Evolutionary conservation across 805 yeast genomes (phyloP), one percentile per base, ranked within the genome.

Genomic region (Yarrowia alimentaria): DNA sequence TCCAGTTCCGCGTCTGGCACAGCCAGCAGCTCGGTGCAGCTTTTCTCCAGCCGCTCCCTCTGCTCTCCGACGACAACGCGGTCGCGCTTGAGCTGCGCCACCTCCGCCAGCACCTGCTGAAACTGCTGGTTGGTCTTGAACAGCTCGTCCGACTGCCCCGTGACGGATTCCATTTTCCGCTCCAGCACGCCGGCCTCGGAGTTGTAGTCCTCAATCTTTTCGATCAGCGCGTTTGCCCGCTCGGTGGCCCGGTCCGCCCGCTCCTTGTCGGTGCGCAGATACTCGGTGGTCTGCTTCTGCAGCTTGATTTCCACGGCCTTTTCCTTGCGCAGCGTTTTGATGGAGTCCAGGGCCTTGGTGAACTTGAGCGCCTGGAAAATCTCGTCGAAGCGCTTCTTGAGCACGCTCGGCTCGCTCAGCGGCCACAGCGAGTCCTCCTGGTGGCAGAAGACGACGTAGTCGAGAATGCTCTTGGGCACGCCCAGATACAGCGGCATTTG

Each of bases 401-500:
- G 74, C 10, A 76, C 76, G 2, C 95, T 75, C 1, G 99, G 94
- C 65, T 93, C 99, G 58, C 90, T 79, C 40, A 93, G 71, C 1
- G 99, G 99, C 99, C 99, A 93, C 21, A 88, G 67, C 59, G 91
- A 82, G 54, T 93, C 99, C 61, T 93, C 99, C 64, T 93, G 99
- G 62, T 93, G 99, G 61, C 99, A 91, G 67, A 93, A 93, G 1
- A 91, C 82, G 32, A 93, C 99, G 63, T 88, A 87, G 57, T 91
- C 96, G 47, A 93, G 68, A 51, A 93, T 79, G 0, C 98, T 85
- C 53, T 79, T 78, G 0, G 96, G 85, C 1, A 90, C 95, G 5
- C 99, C 99, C 52, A 93, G 71, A 56, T 80, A 81, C 18, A 75
- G 72, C 1, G 98, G 97, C 29, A 93, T 43, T 51, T 83, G 83